Conservation (phyloP, 495 filamentous ascomycete genomes). For the Neurospora sp. region DNA sequence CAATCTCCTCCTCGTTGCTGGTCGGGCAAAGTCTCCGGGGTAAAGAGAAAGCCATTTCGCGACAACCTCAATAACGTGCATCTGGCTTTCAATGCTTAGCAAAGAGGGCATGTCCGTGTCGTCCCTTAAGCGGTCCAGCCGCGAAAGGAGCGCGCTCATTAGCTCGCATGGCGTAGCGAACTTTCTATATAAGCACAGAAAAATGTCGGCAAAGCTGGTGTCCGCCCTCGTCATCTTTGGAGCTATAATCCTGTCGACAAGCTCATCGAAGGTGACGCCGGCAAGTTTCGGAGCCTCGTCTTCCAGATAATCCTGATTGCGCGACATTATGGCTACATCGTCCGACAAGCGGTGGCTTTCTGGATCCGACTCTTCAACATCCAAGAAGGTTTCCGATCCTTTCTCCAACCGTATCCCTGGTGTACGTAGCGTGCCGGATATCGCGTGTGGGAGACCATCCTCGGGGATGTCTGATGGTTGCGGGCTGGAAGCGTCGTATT, state of each 20-base stretch:
- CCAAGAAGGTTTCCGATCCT: conserved; percentile 42
- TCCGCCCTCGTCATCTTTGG: conserved; percentile 78
- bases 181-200: conserved; percentile 90
- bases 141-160: conserved; percentile 59
- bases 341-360: conserved; percentile 47
- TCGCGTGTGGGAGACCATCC: conserved; percentile 26
- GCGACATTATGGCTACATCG: conserved; percentile 50
- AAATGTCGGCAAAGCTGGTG: conserved; percentile 73
- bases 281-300: conserved; percentile 41
- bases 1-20: conserved; percentile 59
- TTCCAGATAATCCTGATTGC: conserved; percentile 39
- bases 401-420: conserved; percentile 36
- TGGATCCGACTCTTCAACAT: conserved; percentile 50
- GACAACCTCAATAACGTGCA: conserved; percentile 72
- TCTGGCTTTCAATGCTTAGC: conserved; percentile 64
- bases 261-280: conserved; percentile 72
- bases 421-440: conserved; percentile 33
- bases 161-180: conserved; percentile 75
- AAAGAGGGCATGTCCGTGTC: conserved; percentile 52
- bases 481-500: conserved; percentile 6
- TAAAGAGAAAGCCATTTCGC: conserved; percentile 85
- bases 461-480: conserved; percentile 20
- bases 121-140: conserved; percentile 58
- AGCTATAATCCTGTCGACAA: conserved; percentile 76
- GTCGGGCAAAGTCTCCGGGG: conserved; percentile 83